Percentiles rank a stretch among this genome's conserved stretches.
Evolutionary conservation across 257 asterid genomes (phyloP).

Genomic region (Galeopsis tetrahit): DNA sequence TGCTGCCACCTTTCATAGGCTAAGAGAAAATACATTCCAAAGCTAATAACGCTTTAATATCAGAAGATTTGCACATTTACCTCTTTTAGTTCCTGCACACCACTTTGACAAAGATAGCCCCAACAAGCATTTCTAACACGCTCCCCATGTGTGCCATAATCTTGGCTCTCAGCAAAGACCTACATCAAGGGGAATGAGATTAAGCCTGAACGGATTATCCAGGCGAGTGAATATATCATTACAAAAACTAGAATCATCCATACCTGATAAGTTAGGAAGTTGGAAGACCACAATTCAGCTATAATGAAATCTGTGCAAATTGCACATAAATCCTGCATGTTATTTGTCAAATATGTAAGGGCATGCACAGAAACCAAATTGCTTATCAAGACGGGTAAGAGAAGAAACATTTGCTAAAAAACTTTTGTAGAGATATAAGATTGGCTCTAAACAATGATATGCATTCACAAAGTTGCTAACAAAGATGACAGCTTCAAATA

Average conservation of each 20-base stretch:
- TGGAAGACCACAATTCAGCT: conserved; percentile 92
- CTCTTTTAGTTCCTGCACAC: conserved; percentile 89
- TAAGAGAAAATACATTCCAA: conserved; percentile 15
- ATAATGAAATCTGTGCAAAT: conserved; percentile 96
- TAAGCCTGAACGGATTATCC: conserved; percentile 22
- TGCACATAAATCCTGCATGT: conserved; percentile 85
- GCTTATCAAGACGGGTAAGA: conserved; percentile 14
- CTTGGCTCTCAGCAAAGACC: conserved; percentile 99
- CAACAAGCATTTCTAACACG: conserved; percentile 99
- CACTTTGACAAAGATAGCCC: conserved; percentile 99
- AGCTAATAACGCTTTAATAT: conserved; percentile 19
- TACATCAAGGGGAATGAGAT: conserved; percentile 36
- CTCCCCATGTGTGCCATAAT: conserved; percentile 93
- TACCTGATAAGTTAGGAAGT: conserved; percentile 97
- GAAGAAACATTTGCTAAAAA: neutral
- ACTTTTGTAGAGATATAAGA: neutral
- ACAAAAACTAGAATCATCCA: conserved; percentile 28
- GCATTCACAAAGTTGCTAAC: conserved; percentile 4
- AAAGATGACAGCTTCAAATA: neutral
- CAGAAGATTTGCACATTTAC: conserved; percentile 41
- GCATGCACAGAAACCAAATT: conserved; percentile 24
- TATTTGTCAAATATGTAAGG: conserved; percentile 35
- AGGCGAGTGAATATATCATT: conserved; percentile 23
- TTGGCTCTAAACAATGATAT: conserved; percentile 19
- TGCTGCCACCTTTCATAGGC: conserved; percentile 28